These are phyloP conservation scores for Aureobasidium uvarum DNA, from an alignment of 2,329 filamentous ascomycete genomes.

Conservation along the genomic window DNA sequence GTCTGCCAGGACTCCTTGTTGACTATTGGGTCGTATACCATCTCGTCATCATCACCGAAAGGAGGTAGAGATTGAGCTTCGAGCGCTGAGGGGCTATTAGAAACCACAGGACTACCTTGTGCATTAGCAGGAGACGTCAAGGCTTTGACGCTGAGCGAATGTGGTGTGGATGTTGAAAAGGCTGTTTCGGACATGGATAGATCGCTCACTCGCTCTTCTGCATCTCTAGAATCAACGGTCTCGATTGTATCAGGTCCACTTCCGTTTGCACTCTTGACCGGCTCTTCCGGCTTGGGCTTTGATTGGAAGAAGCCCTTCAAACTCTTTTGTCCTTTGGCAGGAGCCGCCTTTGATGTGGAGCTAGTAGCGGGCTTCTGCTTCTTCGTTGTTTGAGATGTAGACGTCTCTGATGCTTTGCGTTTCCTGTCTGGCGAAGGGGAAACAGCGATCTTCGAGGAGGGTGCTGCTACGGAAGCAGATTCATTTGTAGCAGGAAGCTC, in stretches of 20 bases:
- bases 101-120: background rate
- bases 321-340: slow-evolving; percentile 54
- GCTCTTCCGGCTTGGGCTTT: slow-evolving; percentile 40
- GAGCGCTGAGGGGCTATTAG: slow-evolving; percentile 3
- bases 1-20: slow-evolving; percentile 83
- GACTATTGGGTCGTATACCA: slow-evolving; percentile 65
- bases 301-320: slow-evolving; percentile 79
- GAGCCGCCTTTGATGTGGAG: slow-evolving; percentile 33
- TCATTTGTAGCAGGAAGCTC: too few relatives aligned
- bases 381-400: slow-evolving; percentile 45
- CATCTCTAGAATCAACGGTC: background rate
- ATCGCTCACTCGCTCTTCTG: background rate
- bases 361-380: slow-evolving; percentile 47
- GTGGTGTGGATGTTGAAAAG: background rate
- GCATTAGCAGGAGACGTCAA: background rate
- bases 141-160: background rate
- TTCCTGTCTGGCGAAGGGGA: slow-evolving; percentile 33
- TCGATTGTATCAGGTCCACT: background rate
- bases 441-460: background rate
- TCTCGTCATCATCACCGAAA: slow-evolving; percentile 39
- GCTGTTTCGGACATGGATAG: background rate
- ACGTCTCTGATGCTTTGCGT: slow-evolving; percentile 37
- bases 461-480: background rate
- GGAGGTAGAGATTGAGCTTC: slow-evolving; percentile 15
- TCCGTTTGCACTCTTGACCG: background rate